These are phyloP conservation scores for Stevia rebaudiana DNA, from an alignment of 140 eudicot genomes.

Conservation along the genomic window DNA sequence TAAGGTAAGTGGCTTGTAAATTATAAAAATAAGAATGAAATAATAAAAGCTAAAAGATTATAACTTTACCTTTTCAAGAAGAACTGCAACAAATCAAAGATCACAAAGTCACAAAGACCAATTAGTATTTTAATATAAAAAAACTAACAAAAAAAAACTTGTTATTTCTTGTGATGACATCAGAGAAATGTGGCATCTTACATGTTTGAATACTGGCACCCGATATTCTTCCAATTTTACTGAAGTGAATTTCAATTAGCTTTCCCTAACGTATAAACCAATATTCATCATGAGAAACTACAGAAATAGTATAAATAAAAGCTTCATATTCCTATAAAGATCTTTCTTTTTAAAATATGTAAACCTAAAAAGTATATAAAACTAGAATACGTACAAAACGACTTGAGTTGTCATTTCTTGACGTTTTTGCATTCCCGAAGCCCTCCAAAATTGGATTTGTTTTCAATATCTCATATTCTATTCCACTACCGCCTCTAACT, in stretches of 20 bases:
- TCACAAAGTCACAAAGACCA: slow-evolving; percentile 11
- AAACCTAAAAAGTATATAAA: background rate
- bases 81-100: slow-evolving; percentile 43
- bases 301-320: slow-evolving; percentile 6
- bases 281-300: slow-evolving; percentile 10
- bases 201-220: slow-evolving; percentile 94
- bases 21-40: background rate
- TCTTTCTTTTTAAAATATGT: background rate
- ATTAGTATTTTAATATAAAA: slow-evolving; percentile 22
- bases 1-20: slow-evolving; percentile 18
- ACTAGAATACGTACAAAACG: slow-evolving; percentile 55
- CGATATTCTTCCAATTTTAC: slow-evolving; percentile 58
- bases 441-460: slow-evolving; percentile 79
- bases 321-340: slow-evolving; percentile 14
- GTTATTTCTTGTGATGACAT: slow-evolving; percentile 2
- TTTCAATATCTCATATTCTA: slow-evolving; percentile 63
- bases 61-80: slow-evolving; percentile 72
- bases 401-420: slow-evolving; percentile 87
- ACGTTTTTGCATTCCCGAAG: slow-evolving; percentile 91
- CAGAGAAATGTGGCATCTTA: slow-evolving; percentile 34
- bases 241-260: slow-evolving; percentile 76
- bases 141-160: slow-evolving; percentile 10
- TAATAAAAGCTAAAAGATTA: slow-evolving; percentile 2
- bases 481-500: slow-evolving; percentile 85
- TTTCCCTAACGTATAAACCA: slow-evolving; percentile 58